Evolutionary conservation across 2,329 filamentous ascomycete genomes (phyloP), one percentile per base, ranked within the genome.

Genomic region (Nemania bipapillata): DNA sequence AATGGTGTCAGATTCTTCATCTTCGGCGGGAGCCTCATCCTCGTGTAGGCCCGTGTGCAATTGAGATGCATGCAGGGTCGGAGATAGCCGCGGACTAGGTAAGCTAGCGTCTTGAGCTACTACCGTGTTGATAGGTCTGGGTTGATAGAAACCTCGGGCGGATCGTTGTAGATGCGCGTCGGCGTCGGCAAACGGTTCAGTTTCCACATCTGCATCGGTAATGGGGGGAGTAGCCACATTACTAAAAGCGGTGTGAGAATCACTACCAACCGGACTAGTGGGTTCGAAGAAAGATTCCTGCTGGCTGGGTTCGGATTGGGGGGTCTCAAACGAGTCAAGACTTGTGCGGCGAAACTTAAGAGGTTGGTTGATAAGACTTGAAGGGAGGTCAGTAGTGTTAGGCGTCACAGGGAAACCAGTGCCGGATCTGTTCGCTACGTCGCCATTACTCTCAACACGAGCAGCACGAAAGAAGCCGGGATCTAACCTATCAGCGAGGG

Each of bases 31-130:
- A 58, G 64, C 80, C 2, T 81, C 81, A 11, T 81, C 81, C 1
- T 86, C 85, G 50, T 85, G 81, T 17, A 80, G 79, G 28, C 79
- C 74, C 1, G 78, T 76, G 24, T 83, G 83, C 7, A 85, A 77
- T 74, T 88, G 85, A 28, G 85, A 84, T 50, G 95, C 92, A 74
- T 92, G 93, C 67, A 96, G 88, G 5, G 95, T 96, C 3, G 96
- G 96, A 28, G 96, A 99, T 65, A 99, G 83, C 76, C 96, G 94
- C 37, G 96, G 96, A 79, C 96, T 99, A 60, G 96, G 96, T 70
- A 99, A 85, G 80, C 93, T 97, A 72, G 93, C 93, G 83, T 97
- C 95, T 78, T 96, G 92, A 45, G 91, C 90, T 65, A 90, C 88
- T 63, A 91, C 86, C 54, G 89, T 91, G 75, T 94, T 90, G 57